phyloP scores from a whole-genome alignment of 495 filamentous ascomycete genomes.

The Glarea lozoyensis region DNA sequence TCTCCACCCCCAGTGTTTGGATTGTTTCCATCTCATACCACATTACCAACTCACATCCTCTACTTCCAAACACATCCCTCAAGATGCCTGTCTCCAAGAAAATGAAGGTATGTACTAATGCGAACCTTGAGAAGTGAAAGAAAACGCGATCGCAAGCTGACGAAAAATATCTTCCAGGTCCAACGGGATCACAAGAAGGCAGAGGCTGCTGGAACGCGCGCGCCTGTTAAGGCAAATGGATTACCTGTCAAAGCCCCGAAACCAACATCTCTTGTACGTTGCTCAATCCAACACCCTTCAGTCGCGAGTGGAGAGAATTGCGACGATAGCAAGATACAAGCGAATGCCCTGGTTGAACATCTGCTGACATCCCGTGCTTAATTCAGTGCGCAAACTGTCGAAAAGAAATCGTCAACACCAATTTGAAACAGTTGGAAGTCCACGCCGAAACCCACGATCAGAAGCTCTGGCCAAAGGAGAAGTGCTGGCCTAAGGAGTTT shows the following conservation, averaged over 20 bases:
- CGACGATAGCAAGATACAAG: too few relatives aligned
- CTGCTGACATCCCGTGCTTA: too few relatives aligned
- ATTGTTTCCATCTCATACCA: not conserved
- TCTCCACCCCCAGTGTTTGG: not conserved
- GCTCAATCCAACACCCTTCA: slow-evolving; percentile 20
- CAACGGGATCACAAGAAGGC: slow-evolving; percentile 33
- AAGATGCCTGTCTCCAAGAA: slow-evolving; percentile 26
- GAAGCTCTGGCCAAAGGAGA: slow-evolving; percentile 31
- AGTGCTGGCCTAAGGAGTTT: slow-evolving; percentile 33
- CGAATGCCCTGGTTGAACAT: too few relatives aligned
- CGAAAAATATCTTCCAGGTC: slow-evolving; percentile 8
- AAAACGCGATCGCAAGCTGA: too few relatives aligned
- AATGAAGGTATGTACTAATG: slow-evolving; percentile 15
- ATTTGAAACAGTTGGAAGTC: slow-evolving; percentile 25
- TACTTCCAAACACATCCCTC: not conserved
- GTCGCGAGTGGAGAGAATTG: too few relatives aligned
- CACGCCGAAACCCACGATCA: slow-evolving; percentile 30
- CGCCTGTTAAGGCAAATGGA: slow-evolving; percentile 30
- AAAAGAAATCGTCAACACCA: slow-evolving; percentile 30
- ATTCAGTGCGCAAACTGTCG: slow-evolving; percentile 26
- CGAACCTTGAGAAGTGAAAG: too few relatives aligned
- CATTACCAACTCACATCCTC: not conserved
- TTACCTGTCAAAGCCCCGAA: slow-evolving; percentile 30
- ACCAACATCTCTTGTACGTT: slow-evolving; percentile 27
- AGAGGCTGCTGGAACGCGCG: slow-evolving; percentile 29